These are phyloP conservation scores for Lasiosphaeris hirsuta DNA, from an alignment of 495 filamentous ascomycete genomes.

Conservation along the genomic window DNA sequence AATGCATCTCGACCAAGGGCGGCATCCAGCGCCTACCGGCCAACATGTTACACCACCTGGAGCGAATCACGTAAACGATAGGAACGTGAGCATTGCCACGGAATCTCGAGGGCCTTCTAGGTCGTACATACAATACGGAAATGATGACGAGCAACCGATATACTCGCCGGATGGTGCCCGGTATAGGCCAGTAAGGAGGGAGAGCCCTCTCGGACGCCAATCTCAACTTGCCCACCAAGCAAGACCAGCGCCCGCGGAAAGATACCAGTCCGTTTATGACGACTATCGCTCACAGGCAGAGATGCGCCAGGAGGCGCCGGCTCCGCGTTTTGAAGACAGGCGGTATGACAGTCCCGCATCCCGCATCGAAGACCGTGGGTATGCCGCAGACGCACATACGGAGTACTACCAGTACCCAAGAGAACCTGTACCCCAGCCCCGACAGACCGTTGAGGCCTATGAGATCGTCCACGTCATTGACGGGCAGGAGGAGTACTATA, in stretches of 20 bases:
- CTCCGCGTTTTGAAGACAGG: conserved; percentile 10
- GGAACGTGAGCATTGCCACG: neutral
- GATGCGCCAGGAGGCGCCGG: neutral
- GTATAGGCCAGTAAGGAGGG: no score
- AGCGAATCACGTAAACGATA: neutral
- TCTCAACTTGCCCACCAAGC: no score
- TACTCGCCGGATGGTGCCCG: neutral
- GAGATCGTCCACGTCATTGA: conserved; percentile 47
- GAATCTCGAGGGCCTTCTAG: neutral
- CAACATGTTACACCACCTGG: conserved; percentile 7
- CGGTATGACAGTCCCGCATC: conserved; percentile 18
- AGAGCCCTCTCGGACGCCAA: no score
- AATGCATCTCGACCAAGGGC: conserved; percentile 17
- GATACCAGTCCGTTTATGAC: neutral
- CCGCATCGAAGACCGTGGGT: conserved; percentile 14
- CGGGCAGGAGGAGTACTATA: conserved; percentile 42
- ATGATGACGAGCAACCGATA: neutral
- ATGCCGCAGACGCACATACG: conserved; percentile 22
- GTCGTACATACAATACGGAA: neutral
- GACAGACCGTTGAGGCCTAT: conserved; percentile 33
- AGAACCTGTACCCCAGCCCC: conserved; percentile 23
- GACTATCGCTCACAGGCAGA: neutral
- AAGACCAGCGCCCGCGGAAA: neutral
- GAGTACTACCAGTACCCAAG: conserved; percentile 36
- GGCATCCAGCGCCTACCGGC: neutral